Evolutionary conservation across 495 filamentous ascomycete genomes (phyloP), one percentile per base, ranked within the genome.

Genomic region (Podospora comata): DNA sequence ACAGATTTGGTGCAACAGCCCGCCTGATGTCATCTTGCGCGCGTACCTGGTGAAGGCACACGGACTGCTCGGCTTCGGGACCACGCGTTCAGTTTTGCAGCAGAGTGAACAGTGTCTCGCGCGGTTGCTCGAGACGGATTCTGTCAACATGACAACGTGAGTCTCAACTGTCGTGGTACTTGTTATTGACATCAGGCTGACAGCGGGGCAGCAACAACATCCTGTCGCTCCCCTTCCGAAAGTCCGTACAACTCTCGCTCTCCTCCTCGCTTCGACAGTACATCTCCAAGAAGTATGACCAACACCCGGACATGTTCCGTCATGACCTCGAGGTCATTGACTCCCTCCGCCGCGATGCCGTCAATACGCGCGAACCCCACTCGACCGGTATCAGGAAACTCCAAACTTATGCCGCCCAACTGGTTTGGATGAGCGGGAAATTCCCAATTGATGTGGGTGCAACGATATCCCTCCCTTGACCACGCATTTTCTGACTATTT

Each of bases 261-360:
- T 90, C 92, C 48, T 79, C 83, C 71, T 90, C 94, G 48, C 93
- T 99, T 73, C 93, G 92, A 70, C 92, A 96, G 74, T 98, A 99
- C 81, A 99, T 99, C 70, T 97, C 92, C 55, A 90, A 88, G 75
- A 97, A 98, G 85, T 99, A 99, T 90, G 95, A 98, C 79, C 95
- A 99, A 76, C 95, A 97, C 78, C 95, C 96, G 65, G 92, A 97
- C 78, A 97, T 97, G 93, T 99, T 99, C 79, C 86, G 88, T 68
- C 84, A 91, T 62, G 95, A 99, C 80, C 85, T 99, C 55, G 85
- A 95, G 65, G 85, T 90, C 68, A 92, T 99, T 76, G 93, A 99
- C 75, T 82, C 86, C 60, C 76, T 98, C 62, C 87, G 95, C 13
- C 86, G 82, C 60, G 91, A 94, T 68, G 95, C 95, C 58, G 80